Base-by-base conservation (phyloP, 2,329 filamentous ascomycete species). In the Tolypocladium endophyticum region DNA sequence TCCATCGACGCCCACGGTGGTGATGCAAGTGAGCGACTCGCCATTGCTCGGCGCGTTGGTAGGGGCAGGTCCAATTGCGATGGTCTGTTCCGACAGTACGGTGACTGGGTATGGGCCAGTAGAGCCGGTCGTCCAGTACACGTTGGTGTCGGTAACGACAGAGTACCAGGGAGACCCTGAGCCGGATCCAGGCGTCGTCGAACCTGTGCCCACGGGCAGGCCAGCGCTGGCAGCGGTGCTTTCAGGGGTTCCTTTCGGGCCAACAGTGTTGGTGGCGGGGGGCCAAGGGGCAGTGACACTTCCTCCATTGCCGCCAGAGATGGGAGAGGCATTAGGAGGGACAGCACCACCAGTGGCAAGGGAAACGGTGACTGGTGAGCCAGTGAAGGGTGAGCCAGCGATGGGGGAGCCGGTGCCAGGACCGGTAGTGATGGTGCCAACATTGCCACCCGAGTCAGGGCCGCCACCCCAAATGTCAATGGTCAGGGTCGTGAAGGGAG, bases 401-500 rank as follows among this genome's bases (percentile, higher is more conserved):
- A 41, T 11, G 39, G 39, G 16, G 9, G 4, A n/a, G 39, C 57
- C 61, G 12, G 65, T 60, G 57, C 64, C 58, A 25, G 65, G 57
- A 25, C 23, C 53, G 47, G 53, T 36, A 59, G 56, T 58, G 52
- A 47, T 61, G n/a, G 61, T 57, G 56, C 58, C 62, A 60, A 58
- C 39, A 11, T 58, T 56, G 30, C 52, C 54, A 7, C 41, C 64
- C 53, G 65, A 58, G 11, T 55, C 58, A 55, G 64, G 59, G 20
- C 58, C 60, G n/a, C 56, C 55, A 20, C 66, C 69, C 70, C 71
- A 74, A 36, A 74, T 66, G 55, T 74, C 70, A 59, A 74, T 65
- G 14, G 72, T 74, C 41, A 74, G 38, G 18, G 72, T 74, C 9
- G 72, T 74, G 61, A 74, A 73, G 6, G 67, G 66, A 5, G 67